Evolutionary conservation across 2,329 filamentous ascomycete genomes (phyloP).

Genomic region (Pseudogymnoascus sp.): DNA sequence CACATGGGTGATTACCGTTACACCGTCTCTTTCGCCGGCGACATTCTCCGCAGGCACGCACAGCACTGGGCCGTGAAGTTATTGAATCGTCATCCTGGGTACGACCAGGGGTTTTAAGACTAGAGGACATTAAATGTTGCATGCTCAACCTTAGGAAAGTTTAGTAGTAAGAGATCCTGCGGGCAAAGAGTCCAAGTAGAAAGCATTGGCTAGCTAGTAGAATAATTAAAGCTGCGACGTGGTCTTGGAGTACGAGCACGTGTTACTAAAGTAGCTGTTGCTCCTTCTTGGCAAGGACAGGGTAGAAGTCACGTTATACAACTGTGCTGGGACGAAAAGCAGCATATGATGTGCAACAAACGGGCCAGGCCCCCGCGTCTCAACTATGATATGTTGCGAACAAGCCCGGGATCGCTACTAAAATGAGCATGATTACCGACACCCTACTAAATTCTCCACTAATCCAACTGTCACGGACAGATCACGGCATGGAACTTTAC

Average conservation of each 20-base stretch:
- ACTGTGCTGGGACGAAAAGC: not conserved
- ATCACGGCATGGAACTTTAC: not conserved
- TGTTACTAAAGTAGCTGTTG: not conserved
- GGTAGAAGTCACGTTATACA: not conserved
- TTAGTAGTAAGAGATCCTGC: not conserved
- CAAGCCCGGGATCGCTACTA: not conserved
- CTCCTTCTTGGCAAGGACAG: not conserved
- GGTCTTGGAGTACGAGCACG: not conserved
- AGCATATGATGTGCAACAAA: not conserved
- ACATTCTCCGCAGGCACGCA: not conserved
- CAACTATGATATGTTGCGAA: not conserved
- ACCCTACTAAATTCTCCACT: not conserved
- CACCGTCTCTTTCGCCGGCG: not conserved
- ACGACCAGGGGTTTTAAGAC: not conserved
- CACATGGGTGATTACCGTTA: not conserved
- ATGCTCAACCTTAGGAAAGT: not conserved
- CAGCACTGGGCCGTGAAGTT: not conserved
- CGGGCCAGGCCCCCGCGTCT: not conserved
- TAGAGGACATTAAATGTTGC: not conserved
- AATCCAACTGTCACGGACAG: not conserved
- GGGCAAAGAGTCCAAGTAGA: not conserved
- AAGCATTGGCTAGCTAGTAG: not conserved
- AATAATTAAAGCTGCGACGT: not conserved
- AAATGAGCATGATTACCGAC: not conserved
- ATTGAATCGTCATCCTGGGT: not conserved